Evolutionary conservation across 495 filamentous ascomycete species (phyloP), one percentile per base, ranked within the genome.

Genomic region (Xylaria nigripes): DNA sequence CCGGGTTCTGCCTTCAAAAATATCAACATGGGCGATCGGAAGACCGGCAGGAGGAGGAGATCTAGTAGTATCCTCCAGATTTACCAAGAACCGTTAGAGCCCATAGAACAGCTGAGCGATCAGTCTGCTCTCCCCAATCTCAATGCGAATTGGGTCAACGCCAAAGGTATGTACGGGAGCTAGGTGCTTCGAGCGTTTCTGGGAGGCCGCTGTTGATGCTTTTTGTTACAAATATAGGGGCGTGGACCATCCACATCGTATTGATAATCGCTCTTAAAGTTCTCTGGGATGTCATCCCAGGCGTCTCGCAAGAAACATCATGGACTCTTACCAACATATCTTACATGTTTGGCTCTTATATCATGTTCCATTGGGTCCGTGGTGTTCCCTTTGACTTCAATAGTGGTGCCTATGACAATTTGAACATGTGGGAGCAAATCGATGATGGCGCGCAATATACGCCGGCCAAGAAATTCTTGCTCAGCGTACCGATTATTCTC

Each of bases 371-470:
- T 74, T 95, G 85, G 76, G 93, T 98, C 62, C 89, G 90, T 65
- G 93, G 93, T 67, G 89, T 97, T 48, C 93, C 93, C 15, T 98
- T 98, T 72, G 93, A 98, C 66, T 98, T 97, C 80, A 96, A 98
- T 68, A 84, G 89, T n/a, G 93, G 93, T 46, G 93, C 93, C 55
- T 98, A 96, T 76, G 93, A 98, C 72, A 96, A 97, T 67, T 80
- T 97, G 60, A 97, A 96, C 73, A 96, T 98, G 91, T 98, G 93
- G 93, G 93, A 98, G 76, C 93, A 98, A 76, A 98, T 98, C 67
- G 93, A 98, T 75, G 93, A 98, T 63, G 93, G 93, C 25, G 93
- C 93, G 69, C 93, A 98, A 68, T 98, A 96, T 74, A 98, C 93
- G 5, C 93, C 93, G 12, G 83, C 93, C 51, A 98, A 98, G 81